Base-by-base conservation (phyloP, 2,329 filamentous ascomycete genomes). In the Calonectria multiphialidica region DNA sequence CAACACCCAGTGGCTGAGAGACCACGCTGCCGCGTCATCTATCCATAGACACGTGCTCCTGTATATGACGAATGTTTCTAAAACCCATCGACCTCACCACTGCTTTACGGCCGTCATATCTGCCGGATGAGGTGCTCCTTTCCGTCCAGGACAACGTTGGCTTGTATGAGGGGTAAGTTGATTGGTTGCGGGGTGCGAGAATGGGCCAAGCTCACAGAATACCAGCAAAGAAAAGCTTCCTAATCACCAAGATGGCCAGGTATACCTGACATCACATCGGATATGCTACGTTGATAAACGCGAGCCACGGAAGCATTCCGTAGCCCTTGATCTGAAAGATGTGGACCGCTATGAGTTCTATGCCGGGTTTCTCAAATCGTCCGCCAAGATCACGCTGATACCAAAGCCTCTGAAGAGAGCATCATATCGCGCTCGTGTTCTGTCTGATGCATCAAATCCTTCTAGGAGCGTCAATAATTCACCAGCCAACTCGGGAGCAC, bases 91-190 rank as follows among this genome's bases (percentile, higher is more conserved):
- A 99, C 86, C 91, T 99, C 81, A 99, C 97, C 71, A 98, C 96
- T 87, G 97, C 97, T 82, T 91, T 98, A 82, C 94, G 97, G 88
- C 97, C 97, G 80, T 94, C 93, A 73, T 93, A 98, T 83, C 90
- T 98, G 77, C 94, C 95, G 81, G 97, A 98, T 88, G 97, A 99
- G 90, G 94, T 95, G 78, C 89, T 98, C 67, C 90, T 99, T 72
- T 98, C 98, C 86, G 96, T 99, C 71, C 96, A 98, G 87, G 96
- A 98, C 88, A 96, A 95, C 83, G 96, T 99, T 80, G 97, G 97
- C 78, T 89, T 99, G 74, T 99, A 99, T 87, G 95, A 98, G 89
- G 97, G 97, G 95, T 98, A 89, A 86, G 92, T 87, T 63, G 62
- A 12, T 66, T 74, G 42, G 49, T 63, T 23, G 18, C 42, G 33